phyloP scores from a whole-genome alignment of 345 rosid species.

The Gossypium rotundifolium region DNA sequence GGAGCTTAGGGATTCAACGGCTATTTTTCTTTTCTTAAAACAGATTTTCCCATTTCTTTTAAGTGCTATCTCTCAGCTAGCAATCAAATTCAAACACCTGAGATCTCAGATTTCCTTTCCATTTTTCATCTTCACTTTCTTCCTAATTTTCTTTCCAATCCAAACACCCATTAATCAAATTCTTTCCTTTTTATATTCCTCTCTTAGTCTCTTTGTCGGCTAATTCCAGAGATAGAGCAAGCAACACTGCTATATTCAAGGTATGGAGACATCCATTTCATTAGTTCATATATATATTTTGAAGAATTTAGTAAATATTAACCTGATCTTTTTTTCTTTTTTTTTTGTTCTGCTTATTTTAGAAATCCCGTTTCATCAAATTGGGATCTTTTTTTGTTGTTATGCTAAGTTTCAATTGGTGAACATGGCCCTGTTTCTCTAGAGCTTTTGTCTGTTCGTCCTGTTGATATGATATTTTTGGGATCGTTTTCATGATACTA shows the following conservation, averaged over 20 bases:
- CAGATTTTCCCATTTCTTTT: background rate
- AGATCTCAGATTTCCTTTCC: conserved; percentile 8
- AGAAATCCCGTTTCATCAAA: background rate
- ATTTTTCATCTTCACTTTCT: background rate
- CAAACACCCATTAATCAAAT: conserved; percentile 2
- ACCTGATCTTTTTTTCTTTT: background rate
- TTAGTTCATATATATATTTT: background rate
- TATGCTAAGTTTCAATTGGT: too few species aligned
- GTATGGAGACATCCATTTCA: background rate
- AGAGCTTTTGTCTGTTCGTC: background rate
- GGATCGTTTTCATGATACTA: background rate
- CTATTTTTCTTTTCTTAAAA: background rate
- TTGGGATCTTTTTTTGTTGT: background rate
- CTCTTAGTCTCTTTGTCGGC: background rate
- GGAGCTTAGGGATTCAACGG: background rate
- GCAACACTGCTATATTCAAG: background rate
- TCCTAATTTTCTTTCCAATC: background rate
- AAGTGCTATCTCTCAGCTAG: background rate
- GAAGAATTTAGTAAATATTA: background rate
- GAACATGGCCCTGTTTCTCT: too few species aligned
- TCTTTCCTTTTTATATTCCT: background rate
- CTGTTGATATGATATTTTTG: background rate
- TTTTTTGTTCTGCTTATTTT: background rate
- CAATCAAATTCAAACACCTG: background rate
- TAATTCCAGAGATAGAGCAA: background rate